These are phyloP conservation scores for Arbutus unedo DNA, from an alignment of 148 eudicot genomes.

Conservation along the genomic window DNA sequence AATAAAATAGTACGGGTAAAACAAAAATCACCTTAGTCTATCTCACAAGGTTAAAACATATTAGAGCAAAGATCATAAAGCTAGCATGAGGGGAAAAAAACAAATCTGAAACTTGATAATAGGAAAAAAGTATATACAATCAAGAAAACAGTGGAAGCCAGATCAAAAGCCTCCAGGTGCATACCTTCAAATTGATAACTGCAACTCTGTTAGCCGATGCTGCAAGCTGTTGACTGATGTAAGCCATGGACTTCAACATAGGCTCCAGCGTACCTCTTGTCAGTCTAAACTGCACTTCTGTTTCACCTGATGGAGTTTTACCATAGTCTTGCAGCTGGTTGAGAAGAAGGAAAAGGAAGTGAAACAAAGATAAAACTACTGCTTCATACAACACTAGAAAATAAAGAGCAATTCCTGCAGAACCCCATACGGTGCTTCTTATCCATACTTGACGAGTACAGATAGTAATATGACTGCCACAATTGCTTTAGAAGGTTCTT, in stretches of 20 bases:
- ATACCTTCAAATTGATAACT: slow-evolving; percentile 38
- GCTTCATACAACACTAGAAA: background rate
- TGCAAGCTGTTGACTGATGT: slow-evolving; percentile 33
- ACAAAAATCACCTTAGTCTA: background rate
- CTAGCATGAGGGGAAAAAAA: background rate
- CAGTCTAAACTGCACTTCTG: slow-evolving; percentile 31
- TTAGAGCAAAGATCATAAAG: background rate
- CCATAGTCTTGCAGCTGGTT: slow-evolving; percentile 33
- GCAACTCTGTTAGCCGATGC: slow-evolving; percentile 29
- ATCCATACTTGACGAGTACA: background rate
- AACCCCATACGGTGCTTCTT: background rate
- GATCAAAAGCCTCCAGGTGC: slow-evolving; percentile 19
- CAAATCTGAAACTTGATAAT: background rate
- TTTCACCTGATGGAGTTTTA: slow-evolving; percentile 29
- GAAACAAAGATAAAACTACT: background rate
- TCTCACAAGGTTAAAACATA: background rate
- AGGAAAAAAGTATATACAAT: background rate
- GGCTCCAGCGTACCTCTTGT: slow-evolving; percentile 37
- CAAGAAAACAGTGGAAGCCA: background rate
- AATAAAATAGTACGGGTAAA: background rate
- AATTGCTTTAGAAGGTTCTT: background rate
- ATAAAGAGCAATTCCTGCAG: background rate
- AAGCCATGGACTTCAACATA: slow-evolving; percentile 37
- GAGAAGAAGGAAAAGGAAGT: background rate
- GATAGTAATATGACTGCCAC: background rate